Evolutionary conservation across 2,329 filamentous ascomycete species (phyloP), one percentile per base, ranked within the genome.

Genomic region (Phoma sp.): DNA sequence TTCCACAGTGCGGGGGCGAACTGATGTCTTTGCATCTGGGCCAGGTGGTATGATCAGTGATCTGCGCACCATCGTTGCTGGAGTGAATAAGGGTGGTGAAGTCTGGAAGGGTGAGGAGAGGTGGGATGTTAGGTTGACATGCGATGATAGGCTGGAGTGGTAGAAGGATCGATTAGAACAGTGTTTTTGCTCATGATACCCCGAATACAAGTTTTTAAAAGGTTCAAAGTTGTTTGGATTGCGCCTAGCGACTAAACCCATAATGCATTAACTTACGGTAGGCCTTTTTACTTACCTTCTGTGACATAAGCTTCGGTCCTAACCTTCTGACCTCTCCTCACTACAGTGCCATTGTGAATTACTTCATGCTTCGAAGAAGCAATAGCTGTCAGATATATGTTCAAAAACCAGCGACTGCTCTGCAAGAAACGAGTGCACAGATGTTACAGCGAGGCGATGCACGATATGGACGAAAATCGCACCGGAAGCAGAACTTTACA

Each of bases 81-180:
- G 56, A 12, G 56, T 53, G 55, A 73, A 72, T 46, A 63, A 66
- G 25, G 70, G 68, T n/a, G 59, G 51, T 2, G 59, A 65, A n/a
- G 71, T 74, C 5, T 72, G 66, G 69, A 71, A 55, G 42, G 72
- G 71, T 11, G 64, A 71, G 3, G 65, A 68, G 23, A 66, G 66
- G 26, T 61, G 59, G 38, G 67, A 74, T 57, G 68, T 74, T 1
- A 57, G 62, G 29, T 57, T 74, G 34, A 66, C 60, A 23, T 74
- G 72, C 38, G 72, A 74, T 49, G 67, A 71, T 42, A 62, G 68
- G 40, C 59, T 71, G 47, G 68, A 69, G 56, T 71, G 68, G 68
- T 71, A 69, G 59, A 53, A 21, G n/a, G 53, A 37, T 36, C 14
- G 14, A 18, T 25, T 40, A 45, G 33, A 45, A 33, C 49, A 34